These are phyloP conservation scores for Lasiosphaeria hispida DNA, from an alignment of 495 filamentous ascomycete genomes.

Conservation along the genomic window DNA sequence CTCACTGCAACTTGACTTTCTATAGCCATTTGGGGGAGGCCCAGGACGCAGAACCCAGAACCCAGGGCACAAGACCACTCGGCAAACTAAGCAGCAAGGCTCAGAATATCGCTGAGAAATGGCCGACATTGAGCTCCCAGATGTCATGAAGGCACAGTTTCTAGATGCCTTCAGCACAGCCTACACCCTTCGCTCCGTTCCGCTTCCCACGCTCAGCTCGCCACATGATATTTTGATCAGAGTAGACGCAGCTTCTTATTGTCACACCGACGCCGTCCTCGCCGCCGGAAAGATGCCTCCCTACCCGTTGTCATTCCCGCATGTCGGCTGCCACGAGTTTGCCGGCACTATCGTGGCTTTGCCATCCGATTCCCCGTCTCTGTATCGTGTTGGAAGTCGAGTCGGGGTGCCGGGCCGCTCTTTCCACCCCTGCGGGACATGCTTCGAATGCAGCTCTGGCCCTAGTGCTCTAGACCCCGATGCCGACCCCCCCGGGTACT, in stretches of 20 bases:
- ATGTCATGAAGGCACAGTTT: constrained; percentile 37
- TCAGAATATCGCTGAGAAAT: not conserved
- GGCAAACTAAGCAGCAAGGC: not conserved
- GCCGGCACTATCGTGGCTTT: constrained; percentile 26
- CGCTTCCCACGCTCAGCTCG: constrained; percentile 21
- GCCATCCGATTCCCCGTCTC: constrained; percentile 4
- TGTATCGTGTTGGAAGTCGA: constrained; percentile 24
- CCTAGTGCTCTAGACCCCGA: constrained; percentile 17
- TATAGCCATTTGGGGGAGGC: no score
- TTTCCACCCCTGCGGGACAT: constrained; percentile 38
- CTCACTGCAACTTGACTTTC: no score
- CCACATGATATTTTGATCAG: constrained; percentile 37
- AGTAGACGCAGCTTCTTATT: constrained; percentile 40
- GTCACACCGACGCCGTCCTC: constrained; percentile 39
- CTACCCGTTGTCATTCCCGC: constrained; percentile 25
- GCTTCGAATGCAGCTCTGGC: constrained; percentile 33
- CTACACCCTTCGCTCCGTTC: constrained; percentile 29
- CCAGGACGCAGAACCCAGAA: no score
- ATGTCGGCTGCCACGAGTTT: constrained; percentile 31
- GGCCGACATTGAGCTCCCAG: constrained; percentile 12
- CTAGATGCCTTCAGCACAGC: constrained; percentile 35
- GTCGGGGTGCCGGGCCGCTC: constrained; percentile 39
- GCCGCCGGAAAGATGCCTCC: constrained; percentile 34
- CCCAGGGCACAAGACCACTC: no score
- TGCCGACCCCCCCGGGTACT: constrained; percentile 34